Conservation (phyloP, 495 filamentous ascomycete species). For the Parmelia sp. region DNA sequence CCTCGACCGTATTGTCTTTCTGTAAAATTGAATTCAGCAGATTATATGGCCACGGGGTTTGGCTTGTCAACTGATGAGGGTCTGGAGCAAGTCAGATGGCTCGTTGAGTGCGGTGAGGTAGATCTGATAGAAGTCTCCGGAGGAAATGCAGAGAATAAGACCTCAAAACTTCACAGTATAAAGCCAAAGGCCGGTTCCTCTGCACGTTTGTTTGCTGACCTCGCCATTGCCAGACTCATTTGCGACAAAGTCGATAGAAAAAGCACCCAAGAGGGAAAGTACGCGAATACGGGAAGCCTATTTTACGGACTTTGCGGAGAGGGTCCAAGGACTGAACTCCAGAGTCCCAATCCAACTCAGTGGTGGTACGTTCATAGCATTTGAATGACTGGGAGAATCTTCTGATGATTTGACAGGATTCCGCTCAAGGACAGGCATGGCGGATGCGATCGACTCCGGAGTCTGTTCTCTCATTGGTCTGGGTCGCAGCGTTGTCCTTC, state of each 20-base stretch:
- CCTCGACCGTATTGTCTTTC: conserved; percentile 24
- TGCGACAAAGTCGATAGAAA: conserved; percentile 13
- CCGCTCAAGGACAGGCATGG: conserved; percentile 25
- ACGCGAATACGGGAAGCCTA: conserved; percentile 26
- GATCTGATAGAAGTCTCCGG: conserved; percentile 25
- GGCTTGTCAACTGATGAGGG: conserved; percentile 22
- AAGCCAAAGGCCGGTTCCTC: not conserved
- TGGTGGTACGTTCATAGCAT: conserved; percentile 10
- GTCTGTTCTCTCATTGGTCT: conserved; percentile 25
- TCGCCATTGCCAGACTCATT: conserved; percentile 17
- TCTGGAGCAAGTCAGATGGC: conserved; percentile 25
- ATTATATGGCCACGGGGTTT: conserved; percentile 24
- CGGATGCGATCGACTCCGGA: conserved; percentile 25
- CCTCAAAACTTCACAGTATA: conserved; percentile 22
- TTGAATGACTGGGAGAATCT: not conserved
- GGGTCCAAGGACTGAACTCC: conserved; percentile 18
- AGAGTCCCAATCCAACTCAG: conserved; percentile 23
- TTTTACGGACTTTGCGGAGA: conserved; percentile 28
- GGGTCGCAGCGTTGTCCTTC: conserved; percentile 19
- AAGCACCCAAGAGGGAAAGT: conserved; percentile 20
- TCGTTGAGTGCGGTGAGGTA: conserved; percentile 23
- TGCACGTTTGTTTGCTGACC: not conserved
- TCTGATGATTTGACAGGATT: conserved; percentile 20
- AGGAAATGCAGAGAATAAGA: conserved; percentile 24
- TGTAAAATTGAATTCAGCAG: conserved; percentile 28